Evolutionary conservation across 2,329 filamentous ascomycete genomes (phyloP), one percentile per base, ranked within the genome.

Genomic region (Cryphonectria carpinicola): DNA sequence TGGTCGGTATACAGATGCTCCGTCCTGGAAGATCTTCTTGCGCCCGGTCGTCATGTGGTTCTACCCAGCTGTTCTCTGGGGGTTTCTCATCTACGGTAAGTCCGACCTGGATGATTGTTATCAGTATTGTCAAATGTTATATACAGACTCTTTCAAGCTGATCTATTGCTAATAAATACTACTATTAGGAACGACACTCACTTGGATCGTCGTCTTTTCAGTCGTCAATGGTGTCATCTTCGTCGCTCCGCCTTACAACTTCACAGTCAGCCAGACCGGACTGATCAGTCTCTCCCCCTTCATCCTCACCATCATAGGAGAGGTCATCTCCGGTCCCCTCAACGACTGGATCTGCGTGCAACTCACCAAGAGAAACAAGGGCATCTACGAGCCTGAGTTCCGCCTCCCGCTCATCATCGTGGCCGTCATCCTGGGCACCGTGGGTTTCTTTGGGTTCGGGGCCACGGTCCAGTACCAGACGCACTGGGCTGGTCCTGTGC

Each of bases 311-410:
- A 79, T 86, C 37, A 75, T 87, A 32, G 85, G 83, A 37, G 80
- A 84, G 69, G 54, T 85, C 11, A 73, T 84, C 4, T 80, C 81
- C 0, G 85, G 84, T 1, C 84, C 83, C 0, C 73, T 86, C 63
- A 84, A 82, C 74, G 85, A 85, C 75, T 82, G 78, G 76, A 75
- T 83, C 43, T 80, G 78, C 69, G 72, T 85, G 28, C 83, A 79
- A 76, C 80, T 85, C 69, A 82, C 84, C 4, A 83, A 81, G 75
- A 82, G 79, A 72, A 87, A 87, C 75, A 78, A 78, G 28, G 85
- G 85, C n/a, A 78, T 86, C 64, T 87, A 87, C 76, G 85, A 87
- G 74, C 86, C 85, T 6, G 85, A 87, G 74, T 87, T 86, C 74
- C 81, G 85, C 13, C 78, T 85, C 11, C 81, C 81, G 17, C 79